Evolutionary conservation across 1,284 basidiomycete genomes (phyloP), one percentile per base, ranked within the genome.

Genomic region (Microbotryum intermedium): DNA sequence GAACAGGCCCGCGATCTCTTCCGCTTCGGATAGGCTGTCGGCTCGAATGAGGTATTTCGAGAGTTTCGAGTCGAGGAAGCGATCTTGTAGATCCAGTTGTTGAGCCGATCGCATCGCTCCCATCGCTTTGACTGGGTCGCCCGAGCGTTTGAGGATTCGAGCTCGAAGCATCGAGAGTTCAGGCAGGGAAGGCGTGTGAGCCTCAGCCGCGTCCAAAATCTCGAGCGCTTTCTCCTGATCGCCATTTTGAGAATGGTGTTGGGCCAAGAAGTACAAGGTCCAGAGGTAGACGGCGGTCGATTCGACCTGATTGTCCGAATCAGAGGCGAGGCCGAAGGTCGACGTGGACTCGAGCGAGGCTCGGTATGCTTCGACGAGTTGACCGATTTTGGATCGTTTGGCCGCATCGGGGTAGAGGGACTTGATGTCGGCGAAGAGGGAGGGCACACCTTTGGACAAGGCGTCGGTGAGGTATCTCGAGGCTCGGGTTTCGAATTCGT

Each of bases 201-300:
- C 71, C 20, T 92, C 77, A 2, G 91, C 82, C 1, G 75, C 68
- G 30, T 85, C 79, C 29, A 97, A 78, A 21, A 88, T 77, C 21
- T 79, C 75, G 16, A 97, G 76, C 0, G 94, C 84, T 51, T 80
- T 79, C 5, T 74, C 66, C 52, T 75, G 71, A 26, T 53, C 76
- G 26, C 78, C 74, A 44, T 85, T 77, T 71, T 82, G 82, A 1
- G 90, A 87, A 71, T 94, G 82, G 74, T 97, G 92, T 66, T 97
- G 90, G 0, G 90, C 86, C 50, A 97, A 84, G 79, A 87, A 97
- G 78, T 97, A 97, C 57, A 97, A 82, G 6, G 87, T 84, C 94
- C 95, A 99, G 23, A 98, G 82, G 69, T 94, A 88, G 9, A 85
- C 85, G 2, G 90, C 87, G 1, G 94, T 92, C 26, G 90, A 84